Conservation (phyloP, 768 basidiomycete genomes). For the Leccinum boreale region DNA sequence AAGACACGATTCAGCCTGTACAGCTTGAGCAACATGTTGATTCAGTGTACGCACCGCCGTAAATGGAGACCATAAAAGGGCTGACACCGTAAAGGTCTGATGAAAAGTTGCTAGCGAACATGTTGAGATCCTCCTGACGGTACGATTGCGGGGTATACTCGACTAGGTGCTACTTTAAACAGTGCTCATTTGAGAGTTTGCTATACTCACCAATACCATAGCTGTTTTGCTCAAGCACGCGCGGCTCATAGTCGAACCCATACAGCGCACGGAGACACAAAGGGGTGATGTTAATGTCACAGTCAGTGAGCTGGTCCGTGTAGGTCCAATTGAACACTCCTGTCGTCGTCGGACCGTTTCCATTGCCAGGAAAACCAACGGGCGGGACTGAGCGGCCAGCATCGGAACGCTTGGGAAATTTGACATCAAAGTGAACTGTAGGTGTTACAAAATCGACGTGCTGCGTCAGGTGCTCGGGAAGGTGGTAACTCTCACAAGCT, state of each 20-base stretch:
- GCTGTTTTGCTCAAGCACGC: slow-evolving; percentile 43
- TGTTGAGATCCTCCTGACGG: slow-evolving; percentile 41
- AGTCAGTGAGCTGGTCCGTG: slow-evolving; percentile 22
- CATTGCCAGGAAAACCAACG: slow-evolving; percentile 15
- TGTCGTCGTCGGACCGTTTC: slow-evolving; percentile 17
- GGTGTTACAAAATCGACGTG: slow-evolving; percentile 46
- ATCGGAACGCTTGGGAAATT: slow-evolving; percentile 21
- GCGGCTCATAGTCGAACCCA: slow-evolving; percentile 47
- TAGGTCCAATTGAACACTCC: slow-evolving; percentile 14
- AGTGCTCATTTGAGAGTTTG: not conserved
- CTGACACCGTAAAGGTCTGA: slow-evolving; percentile 30
- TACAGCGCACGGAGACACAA: slow-evolving; percentile 58
- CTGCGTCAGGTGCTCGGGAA: slow-evolving; percentile 35
- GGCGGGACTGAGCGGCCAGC: not conserved
- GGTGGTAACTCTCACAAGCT: slow-evolving; percentile 41
- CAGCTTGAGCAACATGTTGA: not conserved
- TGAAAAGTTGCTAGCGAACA: slow-evolving; percentile 39
- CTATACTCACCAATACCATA: slow-evolving; percentile 45
- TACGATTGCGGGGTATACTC: slow-evolving; percentile 53
- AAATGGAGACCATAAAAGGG: slow-evolving; percentile 28
- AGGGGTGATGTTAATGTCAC: slow-evolving; percentile 48
- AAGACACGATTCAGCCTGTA: slow-evolving; percentile 10
- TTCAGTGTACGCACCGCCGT: slow-evolving; percentile 38
- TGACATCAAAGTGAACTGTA: slow-evolving; percentile 40
- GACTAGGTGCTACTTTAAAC: slow-evolving; percentile 32